These are phyloP conservation scores for Aureobasidium pullulans DNA, from an alignment of 2,329 filamentous ascomycete genomes.

Conservation along the genomic window DNA sequence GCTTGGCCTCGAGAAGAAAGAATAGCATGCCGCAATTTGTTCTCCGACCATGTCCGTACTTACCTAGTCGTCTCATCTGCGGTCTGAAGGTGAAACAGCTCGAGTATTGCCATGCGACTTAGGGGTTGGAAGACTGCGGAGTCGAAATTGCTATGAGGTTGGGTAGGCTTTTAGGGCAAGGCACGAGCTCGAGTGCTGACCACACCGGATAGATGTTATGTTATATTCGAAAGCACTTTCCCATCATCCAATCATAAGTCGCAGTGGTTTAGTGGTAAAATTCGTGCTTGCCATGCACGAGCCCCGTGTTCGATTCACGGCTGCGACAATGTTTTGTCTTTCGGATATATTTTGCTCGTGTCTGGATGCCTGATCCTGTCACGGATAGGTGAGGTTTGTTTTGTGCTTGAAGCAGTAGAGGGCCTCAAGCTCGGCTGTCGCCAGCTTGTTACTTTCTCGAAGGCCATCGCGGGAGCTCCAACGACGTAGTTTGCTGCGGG, in stretches of 20 bases:
- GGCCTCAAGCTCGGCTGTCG: too few relatives aligned
- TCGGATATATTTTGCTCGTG: too few relatives aligned
- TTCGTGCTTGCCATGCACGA: conserved; percentile 14
- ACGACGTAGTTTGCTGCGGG: too few relatives aligned
- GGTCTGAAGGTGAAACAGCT: background rate
- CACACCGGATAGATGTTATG: too few relatives aligned
- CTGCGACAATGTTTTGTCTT: conserved; percentile 6
- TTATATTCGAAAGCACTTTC: too few relatives aligned
- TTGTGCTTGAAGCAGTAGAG: too few relatives aligned
- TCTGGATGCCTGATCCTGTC: too few relatives aligned
- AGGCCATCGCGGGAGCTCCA: too few relatives aligned
- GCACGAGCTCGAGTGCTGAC: too few relatives aligned
- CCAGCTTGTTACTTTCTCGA: too few relatives aligned
- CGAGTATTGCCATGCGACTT: background rate
- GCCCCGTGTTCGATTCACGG: conserved; percentile 15
- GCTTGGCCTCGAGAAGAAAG: background rate
- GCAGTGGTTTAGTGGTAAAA: conserved; percentile 15
- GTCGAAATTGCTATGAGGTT: background rate
- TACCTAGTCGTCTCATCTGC: background rate
- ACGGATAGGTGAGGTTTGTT: too few relatives aligned
- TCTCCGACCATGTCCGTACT: background rate
- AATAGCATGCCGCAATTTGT: background rate
- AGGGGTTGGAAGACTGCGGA: background rate
- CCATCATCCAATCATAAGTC: background rate
- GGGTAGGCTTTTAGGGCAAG: too few relatives aligned